phyloP scores from a whole-genome alignment of 192 early-diverging fungal species.

The Entrophospora sp. region DNA sequence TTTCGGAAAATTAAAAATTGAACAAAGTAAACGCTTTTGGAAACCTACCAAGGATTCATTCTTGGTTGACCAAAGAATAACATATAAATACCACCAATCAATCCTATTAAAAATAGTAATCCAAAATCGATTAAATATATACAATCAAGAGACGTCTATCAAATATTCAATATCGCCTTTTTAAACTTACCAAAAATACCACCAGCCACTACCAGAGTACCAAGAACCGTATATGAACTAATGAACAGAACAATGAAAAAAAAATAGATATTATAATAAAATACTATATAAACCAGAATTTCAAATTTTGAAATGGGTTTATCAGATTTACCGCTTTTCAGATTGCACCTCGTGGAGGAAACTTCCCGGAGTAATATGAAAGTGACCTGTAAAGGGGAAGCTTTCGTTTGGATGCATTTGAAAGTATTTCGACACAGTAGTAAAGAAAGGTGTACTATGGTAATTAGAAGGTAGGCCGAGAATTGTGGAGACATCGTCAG shows the following conservation, averaged over 20 bases:
- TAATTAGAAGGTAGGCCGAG: background rate
- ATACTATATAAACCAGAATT: background rate
- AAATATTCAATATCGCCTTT: no score
- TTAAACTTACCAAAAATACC: background rate
- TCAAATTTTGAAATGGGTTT: no score
- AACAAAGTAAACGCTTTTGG: no score
- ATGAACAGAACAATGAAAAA: background rate
- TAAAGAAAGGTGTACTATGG: background rate
- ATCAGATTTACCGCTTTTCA: background rate
- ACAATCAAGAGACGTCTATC: no score
- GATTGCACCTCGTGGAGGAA: background rate
- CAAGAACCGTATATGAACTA: constrained; percentile 9
- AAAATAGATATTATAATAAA: background rate
- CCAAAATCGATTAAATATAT: no score
- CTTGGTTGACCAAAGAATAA: background rate
- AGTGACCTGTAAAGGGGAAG: background rate
- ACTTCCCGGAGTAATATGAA: background rate
- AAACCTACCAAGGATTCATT: background rate
- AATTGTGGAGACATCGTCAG: background rate
- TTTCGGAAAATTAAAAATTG: no score
- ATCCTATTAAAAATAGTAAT: background rate
- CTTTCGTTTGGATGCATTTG: background rate
- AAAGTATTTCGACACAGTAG: background rate
- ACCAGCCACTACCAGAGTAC: background rate
- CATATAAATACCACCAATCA: background rate